Evolutionary conservation across 139 green algal species (phyloP).

Genomic region (Pedinophyceae sp.): DNA sequence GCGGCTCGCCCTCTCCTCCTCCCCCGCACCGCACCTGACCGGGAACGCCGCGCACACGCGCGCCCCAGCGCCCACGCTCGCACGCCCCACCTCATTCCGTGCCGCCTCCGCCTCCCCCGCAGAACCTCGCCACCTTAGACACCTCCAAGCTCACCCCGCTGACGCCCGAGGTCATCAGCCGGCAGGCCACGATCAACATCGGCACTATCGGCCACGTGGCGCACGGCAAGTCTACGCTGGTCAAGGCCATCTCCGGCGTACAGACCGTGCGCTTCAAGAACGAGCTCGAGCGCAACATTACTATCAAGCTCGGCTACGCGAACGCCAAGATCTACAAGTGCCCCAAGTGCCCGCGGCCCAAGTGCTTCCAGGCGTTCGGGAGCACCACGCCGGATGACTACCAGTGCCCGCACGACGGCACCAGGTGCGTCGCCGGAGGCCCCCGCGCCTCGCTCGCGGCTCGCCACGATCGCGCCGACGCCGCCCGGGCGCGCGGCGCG

Average conservation of each 20-base stretch:
- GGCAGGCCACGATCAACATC: slow-evolving; percentile 99
- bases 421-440: no score
- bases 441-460: no score
- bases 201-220: slow-evolving; percentile 98
- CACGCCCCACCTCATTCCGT: no score
- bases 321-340: slow-evolving; percentile 99
- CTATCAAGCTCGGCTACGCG: slow-evolving; percentile 98
- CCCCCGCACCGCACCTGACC: no score
- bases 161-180: slow-evolving; percentile 91
- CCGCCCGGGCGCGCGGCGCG: no score
- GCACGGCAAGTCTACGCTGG: slow-evolving; percentile 98
- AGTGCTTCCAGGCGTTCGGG: slow-evolving; percentile 72
- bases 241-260: slow-evolving; percentile 97
- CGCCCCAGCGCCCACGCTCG: no score
- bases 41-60: no score
- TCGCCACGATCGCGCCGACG: no score
- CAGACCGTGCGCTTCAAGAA: slow-evolving; percentile 99
- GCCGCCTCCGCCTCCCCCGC: no score
- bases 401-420: slow-evolving; percentile 19
- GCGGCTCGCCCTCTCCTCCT: no score
- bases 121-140: slow-evolving; percentile 82
- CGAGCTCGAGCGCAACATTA: slow-evolving; percentile 99
- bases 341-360: slow-evolving; percentile 64
- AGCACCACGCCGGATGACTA: slow-evolving; percentile 74
- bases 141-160: slow-evolving; percentile 73